Evolutionary conservation across 371 early-diverging fungal genomes (phyloP).

Genomic region (Parasitella parasitica): DNA sequence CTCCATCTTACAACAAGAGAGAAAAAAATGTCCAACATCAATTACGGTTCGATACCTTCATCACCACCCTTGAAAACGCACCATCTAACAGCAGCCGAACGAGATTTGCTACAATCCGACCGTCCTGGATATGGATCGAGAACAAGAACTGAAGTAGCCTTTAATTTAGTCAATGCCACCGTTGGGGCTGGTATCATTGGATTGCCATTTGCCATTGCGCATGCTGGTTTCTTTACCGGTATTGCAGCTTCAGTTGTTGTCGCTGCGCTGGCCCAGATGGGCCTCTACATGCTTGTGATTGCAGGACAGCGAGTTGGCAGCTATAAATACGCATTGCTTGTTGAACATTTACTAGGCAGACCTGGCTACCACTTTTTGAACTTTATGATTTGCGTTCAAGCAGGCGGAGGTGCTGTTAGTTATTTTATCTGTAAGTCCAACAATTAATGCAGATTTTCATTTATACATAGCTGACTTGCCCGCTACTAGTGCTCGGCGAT

Average conservation of each 20-base stretch:
- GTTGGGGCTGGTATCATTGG: conserved; percentile 60
- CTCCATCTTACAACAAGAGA: neutral
- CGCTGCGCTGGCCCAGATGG: conserved; percentile 48
- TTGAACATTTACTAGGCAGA: conserved; percentile 55
- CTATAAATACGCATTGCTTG: conserved; percentile 52
- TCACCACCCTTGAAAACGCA: conserved; percentile 17
- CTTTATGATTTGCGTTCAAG: conserved; percentile 51
- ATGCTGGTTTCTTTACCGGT: conserved; percentile 56
- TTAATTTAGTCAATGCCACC: conserved; percentile 62
- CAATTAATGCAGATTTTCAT: too few relatives aligned
- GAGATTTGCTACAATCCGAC: conserved; percentile 44
- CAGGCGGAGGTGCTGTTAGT: conserved; percentile 49
- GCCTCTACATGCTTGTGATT: conserved; percentile 53
- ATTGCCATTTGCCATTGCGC: conserved; percentile 51
- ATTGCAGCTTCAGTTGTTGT: conserved; percentile 49
- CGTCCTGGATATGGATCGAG: conserved; percentile 50
- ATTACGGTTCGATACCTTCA: conserved; percentile 35
- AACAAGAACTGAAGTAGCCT: conserved; percentile 39
- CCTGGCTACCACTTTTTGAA: conserved; percentile 54
- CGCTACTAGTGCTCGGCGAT: conserved; percentile 61
- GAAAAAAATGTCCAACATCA: conserved; percentile 2
- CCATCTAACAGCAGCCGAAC: conserved; percentile 31
- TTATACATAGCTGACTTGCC: too few relatives aligned
- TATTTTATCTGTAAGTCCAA: conserved; percentile 49
- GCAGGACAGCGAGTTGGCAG: conserved; percentile 52